Evolutionary conservation across 495 filamentous ascomycete genomes (phyloP), one percentile per base, ranked within the genome.

Genomic region (Penicillium goetzii): DNA sequence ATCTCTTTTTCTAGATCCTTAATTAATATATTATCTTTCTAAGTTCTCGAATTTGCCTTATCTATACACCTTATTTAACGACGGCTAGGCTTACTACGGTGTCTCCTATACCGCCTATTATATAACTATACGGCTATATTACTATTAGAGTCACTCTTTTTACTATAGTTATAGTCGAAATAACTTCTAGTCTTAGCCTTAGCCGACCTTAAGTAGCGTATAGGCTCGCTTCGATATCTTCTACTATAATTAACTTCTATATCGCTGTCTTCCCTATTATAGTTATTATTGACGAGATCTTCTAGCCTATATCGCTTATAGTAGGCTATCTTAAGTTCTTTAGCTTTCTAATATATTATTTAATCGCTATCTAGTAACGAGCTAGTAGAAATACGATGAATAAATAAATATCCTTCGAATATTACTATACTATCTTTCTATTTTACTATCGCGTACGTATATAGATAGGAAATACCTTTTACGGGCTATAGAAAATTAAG

Each of bases 321-420:
- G 34, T 69, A 67, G 33, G 45, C 50, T 34, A 3, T 28, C 55
- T 72, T 58, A 2, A 65, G 52, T 23, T 72, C 67, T 19, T 61
- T 17, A 0, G 69, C 69, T 51, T 72, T 72, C 43, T 68, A 47
- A 60, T 65, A 72, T 34, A 72, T 65, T 49, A 69, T 33, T 41
- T 54, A 54, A 55, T 72, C 61, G 8, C 61, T 43, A 26, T 72
- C 61, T 17, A 67, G 49, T 9, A 40, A 6, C 6, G 56, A 66
- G 51, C 64, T 61, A 32, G 43, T 60, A 21, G 33, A 61, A 9
- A 71, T 68, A 60, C 61, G 61, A 21, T 63, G 61, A 58, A 70
- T 59, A 23, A 74, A 74, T 33, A 53, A 17, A 33, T 63, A 51
- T 30, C 58, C 56, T 59, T 74, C 65, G 8, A 74, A 51, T 15